Evolutionary conservation across 495 filamentous ascomycete species (phyloP).

Genomic region (Bacidia gigantensis): DNA sequence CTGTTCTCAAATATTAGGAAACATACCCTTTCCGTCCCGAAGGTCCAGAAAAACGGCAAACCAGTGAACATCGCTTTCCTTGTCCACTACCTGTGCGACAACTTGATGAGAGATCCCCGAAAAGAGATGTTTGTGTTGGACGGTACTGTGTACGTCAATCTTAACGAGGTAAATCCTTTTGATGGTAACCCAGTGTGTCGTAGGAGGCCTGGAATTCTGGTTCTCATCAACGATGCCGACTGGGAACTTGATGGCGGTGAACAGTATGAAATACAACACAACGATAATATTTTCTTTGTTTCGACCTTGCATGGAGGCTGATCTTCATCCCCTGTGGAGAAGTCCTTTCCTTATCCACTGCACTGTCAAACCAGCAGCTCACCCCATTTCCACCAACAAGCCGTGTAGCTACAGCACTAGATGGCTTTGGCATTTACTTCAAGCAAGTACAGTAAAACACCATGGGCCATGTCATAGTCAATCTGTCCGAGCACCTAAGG

Average conservation of each 20-base stretch:
- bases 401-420: too few species aligned
- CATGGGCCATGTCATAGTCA: too few species aligned
- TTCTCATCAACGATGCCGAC: slow-evolving; percentile 93
- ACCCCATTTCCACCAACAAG: too few species aligned
- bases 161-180: too few species aligned
- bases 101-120: slow-evolving; percentile 73
- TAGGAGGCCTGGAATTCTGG: slow-evolving; percentile 95
- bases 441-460: too few species aligned
- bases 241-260: slow-evolving; percentile 98
- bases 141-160: slow-evolving; percentile 51
- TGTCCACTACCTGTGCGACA: slow-evolving; percentile 64
- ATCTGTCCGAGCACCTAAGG: too few species aligned
- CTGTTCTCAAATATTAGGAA: slow-evolving; percentile 73
- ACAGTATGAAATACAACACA: slow-evolving; percentile 62
- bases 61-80: slow-evolving; percentile 62
- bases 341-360: too few species aligned
- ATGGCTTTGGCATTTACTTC: too few species aligned
- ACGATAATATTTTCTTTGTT: slow-evolving; percentile 89
- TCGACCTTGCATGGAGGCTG: slow-evolving; percentile 94
- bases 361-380: too few species aligned
- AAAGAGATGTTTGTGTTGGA: slow-evolving; percentile 85
- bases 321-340: too few species aligned
- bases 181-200: too few species aligned
- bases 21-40: slow-evolving; percentile 55
- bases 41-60: slow-evolving; percentile 33